Evolutionary conservation across 2,329 filamentous ascomycete genomes (phyloP), one percentile per base, ranked within the genome.

Genomic region (Scleromitrula shiraiana): DNA sequence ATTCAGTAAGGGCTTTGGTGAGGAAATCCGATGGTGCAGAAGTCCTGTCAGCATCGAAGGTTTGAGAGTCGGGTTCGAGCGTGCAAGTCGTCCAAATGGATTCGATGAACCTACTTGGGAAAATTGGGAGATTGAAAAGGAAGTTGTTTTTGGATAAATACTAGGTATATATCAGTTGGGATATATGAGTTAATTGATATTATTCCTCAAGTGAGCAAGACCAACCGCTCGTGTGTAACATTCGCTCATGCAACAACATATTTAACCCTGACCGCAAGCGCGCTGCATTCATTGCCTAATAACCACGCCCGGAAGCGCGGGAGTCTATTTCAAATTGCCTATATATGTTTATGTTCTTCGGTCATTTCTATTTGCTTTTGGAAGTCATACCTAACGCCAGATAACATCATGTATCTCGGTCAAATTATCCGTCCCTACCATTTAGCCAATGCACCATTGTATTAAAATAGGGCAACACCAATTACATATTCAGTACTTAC

Each of bases 61-160:
- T 2, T 26, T 62, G 23, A 52, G 58, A 27, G 56, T 62, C 19
- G 58, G 60, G 2, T 63, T 62, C 37, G 50, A 59, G 26, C 49
- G 60, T 26, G 54, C 58, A 6, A 63, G 59, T 51, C 53, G 62
- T 72, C 74, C 75, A 4, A 78, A 77, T 61, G 75, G 74, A 2
- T 69, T 64, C 26, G 74, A 78, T 61, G 57, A 59, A 33, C 64
- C 74, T 4, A 69, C 62, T 12, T 78, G 75, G 75, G 57, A 60
- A 12, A 50, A 48, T 4, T 60, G 59, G 56, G 59, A 60, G 29
- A 50, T 57, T 23, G 57, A 59, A 27, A 38, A 52, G 29, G 50
- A 53, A 27, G 49, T 60, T 36, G 47, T 60, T 22, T 52, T 58
- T 12, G 59, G 59, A 17, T 58, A 22, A 44, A 14, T 6, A 32